A percentile compares a stretch with the other conserved stretches of the same genome.
phyloP scores from a whole-genome alignment of 2,329 filamentous ascomycete species.

The Aspergillus ruber region DNA sequence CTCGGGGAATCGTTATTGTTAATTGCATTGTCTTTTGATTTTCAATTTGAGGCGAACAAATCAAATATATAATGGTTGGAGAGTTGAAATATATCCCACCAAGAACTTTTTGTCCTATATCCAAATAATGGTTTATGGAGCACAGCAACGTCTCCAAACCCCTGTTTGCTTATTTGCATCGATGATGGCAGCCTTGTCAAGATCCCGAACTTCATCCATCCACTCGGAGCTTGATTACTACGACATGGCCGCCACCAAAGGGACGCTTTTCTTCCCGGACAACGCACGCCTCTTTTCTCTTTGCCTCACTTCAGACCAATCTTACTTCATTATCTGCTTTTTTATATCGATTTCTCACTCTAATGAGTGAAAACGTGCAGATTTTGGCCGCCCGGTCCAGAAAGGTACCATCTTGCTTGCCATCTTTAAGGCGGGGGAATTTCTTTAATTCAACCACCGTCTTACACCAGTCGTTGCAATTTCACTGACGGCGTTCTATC shows the following conservation, averaged over 20 bases:
- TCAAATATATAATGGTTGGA: not conserved
- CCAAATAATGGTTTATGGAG: no score
- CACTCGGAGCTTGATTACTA: constrained; percentile 6
- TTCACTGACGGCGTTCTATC: constrained; percentile 14
- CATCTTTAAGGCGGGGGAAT: constrained; percentile 19
- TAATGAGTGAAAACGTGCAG: constrained; percentile 33
- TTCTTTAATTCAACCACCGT: not conserved
- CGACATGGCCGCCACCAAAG: constrained; percentile 11
- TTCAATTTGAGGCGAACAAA: not conserved
- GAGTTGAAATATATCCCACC: not conserved
- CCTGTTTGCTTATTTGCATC: not conserved
- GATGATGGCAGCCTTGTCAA: not conserved
- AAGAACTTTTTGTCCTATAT: no score
- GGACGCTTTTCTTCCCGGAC: constrained; percentile 2
- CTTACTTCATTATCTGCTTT: not conserved
- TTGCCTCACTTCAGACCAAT: constrained; percentile 3
- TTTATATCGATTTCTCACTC: not conserved
- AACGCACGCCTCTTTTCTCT: constrained; percentile 3
- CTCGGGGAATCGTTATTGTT: constrained; percentile 1
- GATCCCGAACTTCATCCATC: constrained; percentile 1
- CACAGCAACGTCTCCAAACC: not conserved
- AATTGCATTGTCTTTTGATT: not conserved
- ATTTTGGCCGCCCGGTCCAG: constrained; percentile 31
- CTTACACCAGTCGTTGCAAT: constrained; percentile 3
- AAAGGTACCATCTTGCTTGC: constrained; percentile 23